Evolutionary conservation across 257 asterid genomes (phyloP), one percentile per base, ranked within the genome.

Genomic region (Solanum ossicruentum): DNA sequence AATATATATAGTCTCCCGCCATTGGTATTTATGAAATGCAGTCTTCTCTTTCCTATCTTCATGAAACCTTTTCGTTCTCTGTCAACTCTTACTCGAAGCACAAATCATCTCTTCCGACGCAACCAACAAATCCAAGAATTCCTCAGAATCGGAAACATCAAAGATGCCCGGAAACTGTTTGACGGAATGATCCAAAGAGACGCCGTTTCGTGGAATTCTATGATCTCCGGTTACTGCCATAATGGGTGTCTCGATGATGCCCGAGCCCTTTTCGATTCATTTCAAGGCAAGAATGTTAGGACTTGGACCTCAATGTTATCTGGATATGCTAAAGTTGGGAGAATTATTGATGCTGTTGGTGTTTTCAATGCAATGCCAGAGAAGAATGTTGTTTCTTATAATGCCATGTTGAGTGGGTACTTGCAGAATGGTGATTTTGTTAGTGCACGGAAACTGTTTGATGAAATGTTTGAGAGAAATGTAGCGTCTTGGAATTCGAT

Each of bases 131-230:
- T 86, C 13, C 32, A 60, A 2, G n/a, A 23, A 2, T 49, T 83
- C 18, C 12, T 65, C 18, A 36, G 49, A 3, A 52, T 20, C 5
- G 84, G 86, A 23, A 23, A 67, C 15, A n/a, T 83, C 41, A 39
- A 23, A 7, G 77, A 86, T 61, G 88, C 88, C 73, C 84, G 86
- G 10, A 18, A 57, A 36, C 41, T 86, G 61, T 86, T 83, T 47
- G 86, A 86, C 67, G 81, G 49, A 65, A 86, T 86, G 88, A 28
- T 61, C 23, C 84, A 83, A 15, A 47, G 88, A 55, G 88, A 86
- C 51, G 13, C 82, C 18, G 82, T 83, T 36, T 75, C 88, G 6
- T 86, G 88, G 88, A 86, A 86, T 78, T 63, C 86, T 12, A 83
- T 86, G 84, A 86, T 86, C 39, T 61, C 84, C 12, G 84, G 84